These are phyloP conservation scores for Globisporangium megalacanthum DNA, from an alignment of 352 stramenopile species.

Conservation along the genomic window DNA sequence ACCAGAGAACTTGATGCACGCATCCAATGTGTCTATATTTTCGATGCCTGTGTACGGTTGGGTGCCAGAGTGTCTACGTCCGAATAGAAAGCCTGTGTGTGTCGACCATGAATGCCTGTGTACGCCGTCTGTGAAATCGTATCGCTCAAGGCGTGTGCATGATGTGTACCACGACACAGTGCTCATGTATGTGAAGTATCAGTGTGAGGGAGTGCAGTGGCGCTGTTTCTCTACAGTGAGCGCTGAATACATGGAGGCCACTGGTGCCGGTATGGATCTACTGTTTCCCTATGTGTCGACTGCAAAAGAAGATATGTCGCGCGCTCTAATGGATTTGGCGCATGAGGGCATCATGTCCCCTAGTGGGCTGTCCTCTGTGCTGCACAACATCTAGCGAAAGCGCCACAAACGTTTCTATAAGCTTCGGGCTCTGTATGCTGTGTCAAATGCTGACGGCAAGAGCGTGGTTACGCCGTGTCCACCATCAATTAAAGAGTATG, in stretches of 20 bases:
- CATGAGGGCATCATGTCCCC: neutral
- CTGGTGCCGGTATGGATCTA: neutral
- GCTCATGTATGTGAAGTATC: slow-evolving; percentile 1
- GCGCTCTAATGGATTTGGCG: neutral
- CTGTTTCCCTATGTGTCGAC: neutral
- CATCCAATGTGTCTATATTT: neutral
- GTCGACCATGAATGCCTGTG: neutral
- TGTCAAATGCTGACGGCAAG: neutral
- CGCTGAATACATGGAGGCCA: neutral
- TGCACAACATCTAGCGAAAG: neutral
- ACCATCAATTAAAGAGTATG: neutral
- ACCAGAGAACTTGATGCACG: neutral
- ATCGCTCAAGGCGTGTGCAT: neutral
- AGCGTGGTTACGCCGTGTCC: neutral
- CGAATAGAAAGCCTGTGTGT: neutral
- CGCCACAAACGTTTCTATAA: neutral
- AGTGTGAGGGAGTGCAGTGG: neutral
- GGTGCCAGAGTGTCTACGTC: neutral
- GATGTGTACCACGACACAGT: neutral
- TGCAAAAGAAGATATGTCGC: neutral
- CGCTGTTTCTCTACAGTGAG: neutral
- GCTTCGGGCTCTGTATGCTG: neutral
- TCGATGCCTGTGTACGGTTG: neutral
- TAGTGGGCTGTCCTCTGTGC: neutral
- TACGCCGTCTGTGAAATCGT: neutral